Conservation (phyloP, 345 rosid species). For the Durio zibethinus region DNA sequence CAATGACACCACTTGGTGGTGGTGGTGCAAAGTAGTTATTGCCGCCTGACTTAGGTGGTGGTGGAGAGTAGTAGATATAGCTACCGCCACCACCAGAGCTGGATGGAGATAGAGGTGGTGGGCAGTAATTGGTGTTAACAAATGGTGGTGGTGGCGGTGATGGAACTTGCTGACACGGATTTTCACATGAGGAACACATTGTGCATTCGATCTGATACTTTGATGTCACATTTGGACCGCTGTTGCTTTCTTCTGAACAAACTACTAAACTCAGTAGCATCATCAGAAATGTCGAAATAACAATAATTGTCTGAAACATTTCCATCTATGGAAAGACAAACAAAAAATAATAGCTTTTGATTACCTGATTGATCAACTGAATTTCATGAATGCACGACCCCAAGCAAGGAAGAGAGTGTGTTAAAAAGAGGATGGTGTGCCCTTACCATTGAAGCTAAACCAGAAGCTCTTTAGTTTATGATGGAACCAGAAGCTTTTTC, state of each 20-base stretch:
- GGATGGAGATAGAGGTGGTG: constrained; percentile 68
- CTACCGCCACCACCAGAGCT: constrained; percentile 34
- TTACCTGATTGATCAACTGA: background rate
- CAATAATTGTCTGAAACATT: constrained; percentile 17
- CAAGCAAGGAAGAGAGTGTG: background rate
- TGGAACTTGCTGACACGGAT: constrained; percentile 49
- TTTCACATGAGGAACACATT: constrained; percentile 80
- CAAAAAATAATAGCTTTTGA: background rate
- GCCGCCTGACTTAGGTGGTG: constrained; percentile 45
- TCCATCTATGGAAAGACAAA: constrained; percentile 30
- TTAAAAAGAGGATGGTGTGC: background rate
- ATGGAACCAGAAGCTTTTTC: too few species aligned
- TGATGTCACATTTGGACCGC: constrained; percentile 12
- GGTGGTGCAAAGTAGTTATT: constrained; percentile 55
- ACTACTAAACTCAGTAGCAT: constrained; percentile 20
- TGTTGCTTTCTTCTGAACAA: constrained; percentile 3
- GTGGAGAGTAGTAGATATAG: constrained; percentile 71
- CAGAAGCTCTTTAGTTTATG: background rate
- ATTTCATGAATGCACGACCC: background rate
- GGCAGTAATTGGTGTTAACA: constrained; percentile 33
- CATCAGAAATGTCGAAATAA: constrained; percentile 9
- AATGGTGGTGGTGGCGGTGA: constrained; percentile 55
- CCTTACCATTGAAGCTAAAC: constrained; percentile 21
- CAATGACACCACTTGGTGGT: constrained; percentile 40
- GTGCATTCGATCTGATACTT: constrained; percentile 73